Conservation (phyloP, 768 basidiomycete species). For the Rhodotorula graminis region DNA sequence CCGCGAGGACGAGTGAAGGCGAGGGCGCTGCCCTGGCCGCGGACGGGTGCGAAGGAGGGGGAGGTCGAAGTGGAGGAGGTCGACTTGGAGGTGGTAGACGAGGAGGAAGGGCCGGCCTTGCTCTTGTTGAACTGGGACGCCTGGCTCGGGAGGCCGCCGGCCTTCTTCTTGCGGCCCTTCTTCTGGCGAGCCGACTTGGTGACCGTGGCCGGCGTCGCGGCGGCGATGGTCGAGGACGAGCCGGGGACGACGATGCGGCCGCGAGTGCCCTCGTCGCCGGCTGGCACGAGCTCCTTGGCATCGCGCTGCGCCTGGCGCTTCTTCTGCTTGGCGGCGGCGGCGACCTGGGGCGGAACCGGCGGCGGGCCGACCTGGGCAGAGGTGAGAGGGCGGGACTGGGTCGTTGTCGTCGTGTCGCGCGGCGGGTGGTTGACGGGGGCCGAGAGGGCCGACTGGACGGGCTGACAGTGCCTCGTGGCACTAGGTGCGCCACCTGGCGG, state of each 20-base stretch:
- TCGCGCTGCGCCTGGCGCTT: not conserved
- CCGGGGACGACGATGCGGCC: not conserved
- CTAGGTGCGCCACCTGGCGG: not conserved
- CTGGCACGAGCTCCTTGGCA: not conserved
- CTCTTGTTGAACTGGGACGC: not conserved
- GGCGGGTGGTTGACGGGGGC: not conserved
- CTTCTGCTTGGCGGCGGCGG: not conserved
- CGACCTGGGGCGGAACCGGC: not conserved
- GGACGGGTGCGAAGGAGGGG: not conserved
- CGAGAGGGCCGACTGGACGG: not conserved
- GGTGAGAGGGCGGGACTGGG: not conserved
- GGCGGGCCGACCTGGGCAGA: not conserved
- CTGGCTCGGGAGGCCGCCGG: not conserved
- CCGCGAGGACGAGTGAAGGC: slow-evolving; percentile 1
- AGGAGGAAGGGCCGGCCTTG: not conserved
- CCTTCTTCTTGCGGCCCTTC: not conserved
- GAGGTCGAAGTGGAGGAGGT: no score
- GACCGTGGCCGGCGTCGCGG: not conserved
- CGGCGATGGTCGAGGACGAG: not conserved
- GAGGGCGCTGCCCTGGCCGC: not conserved
- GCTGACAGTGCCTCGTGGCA: not conserved
- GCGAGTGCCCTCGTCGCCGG: not conserved
- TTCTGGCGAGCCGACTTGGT: not conserved
- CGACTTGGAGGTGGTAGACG: no score
- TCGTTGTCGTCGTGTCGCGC: not conserved